Conservation (phyloP, 1,284 basidiomycete species). For the Malassezia equina region DNA sequence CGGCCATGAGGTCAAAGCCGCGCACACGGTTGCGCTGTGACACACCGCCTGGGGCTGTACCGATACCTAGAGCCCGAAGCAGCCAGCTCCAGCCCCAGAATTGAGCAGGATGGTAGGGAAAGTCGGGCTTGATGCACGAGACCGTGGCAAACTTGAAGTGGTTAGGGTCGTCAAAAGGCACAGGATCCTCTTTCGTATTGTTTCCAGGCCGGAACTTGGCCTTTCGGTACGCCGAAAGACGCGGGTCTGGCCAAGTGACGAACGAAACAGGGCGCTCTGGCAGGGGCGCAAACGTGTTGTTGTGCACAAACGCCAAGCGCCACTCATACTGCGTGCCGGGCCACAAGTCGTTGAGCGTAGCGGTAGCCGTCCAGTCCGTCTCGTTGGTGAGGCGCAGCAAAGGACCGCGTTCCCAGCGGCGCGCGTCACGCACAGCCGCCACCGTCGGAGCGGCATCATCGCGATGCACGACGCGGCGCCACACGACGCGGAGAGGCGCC, state of each 20-base stretch:
- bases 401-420: constrained; percentile 44
- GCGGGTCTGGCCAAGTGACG: constrained; percentile 54
- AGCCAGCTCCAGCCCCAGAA: constrained; percentile 46
- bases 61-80: constrained; percentile 26
- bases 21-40: constrained; percentile 52
- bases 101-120: constrained; percentile 44
- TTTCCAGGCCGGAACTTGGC: constrained; percentile 14
- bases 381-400: constrained; percentile 45
- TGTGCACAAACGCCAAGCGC: constrained; percentile 49
- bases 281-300: constrained; percentile 18
- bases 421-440: constrained; percentile 22
- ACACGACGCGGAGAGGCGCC: constrained; percentile 33
- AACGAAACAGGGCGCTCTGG: constrained; percentile 41
- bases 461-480: constrained; percentile 16
- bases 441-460: constrained; percentile 6
- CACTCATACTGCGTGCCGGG: constrained; percentile 66
- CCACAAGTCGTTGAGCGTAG: constrained; percentile 57
- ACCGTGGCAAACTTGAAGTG: constrained; percentile 43
- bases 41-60: constrained; percentile 31
- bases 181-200: constrained; percentile 5
- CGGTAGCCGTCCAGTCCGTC: constrained; percentile 60
- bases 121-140: constrained; percentile 47
- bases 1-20: constrained; percentile 60
- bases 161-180: constrained; percentile 41
- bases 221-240: constrained; percentile 30